A percentile compares a stretch with the other conserved stretches of the same genome.
Evolutionary conservation across 495 filamentous ascomycete genomes (phyloP).

Genomic region (Talaromyces ruber): DNA sequence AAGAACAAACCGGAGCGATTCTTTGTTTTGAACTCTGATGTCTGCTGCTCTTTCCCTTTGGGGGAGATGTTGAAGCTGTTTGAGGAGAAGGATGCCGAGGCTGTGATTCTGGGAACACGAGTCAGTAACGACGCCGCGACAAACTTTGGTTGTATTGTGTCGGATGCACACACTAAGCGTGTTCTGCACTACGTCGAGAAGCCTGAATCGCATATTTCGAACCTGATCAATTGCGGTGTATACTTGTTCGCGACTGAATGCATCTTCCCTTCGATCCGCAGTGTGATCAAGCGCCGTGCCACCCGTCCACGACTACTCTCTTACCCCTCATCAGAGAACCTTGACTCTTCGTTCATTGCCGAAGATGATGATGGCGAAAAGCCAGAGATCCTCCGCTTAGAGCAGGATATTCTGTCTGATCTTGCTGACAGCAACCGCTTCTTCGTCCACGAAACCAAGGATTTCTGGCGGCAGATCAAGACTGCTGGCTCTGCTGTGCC

Average conservation of each 20-base stretch:
- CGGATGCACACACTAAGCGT: conserved; percentile 86
- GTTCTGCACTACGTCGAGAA: conserved; percentile 99
- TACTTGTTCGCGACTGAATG: conserved; percentile 94
- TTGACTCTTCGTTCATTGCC: conserved; percentile 69
- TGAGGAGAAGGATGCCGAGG: conserved; percentile 93
- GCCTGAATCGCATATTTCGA: conserved; percentile 95
- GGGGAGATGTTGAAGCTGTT: conserved; percentile 91
- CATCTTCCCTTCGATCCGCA: conserved; percentile 94
- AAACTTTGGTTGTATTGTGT: conserved; percentile 98
- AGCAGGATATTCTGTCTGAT: conserved; percentile 96
- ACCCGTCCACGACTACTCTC: conserved; percentile 85
- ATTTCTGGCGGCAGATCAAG: conserved; percentile 99
- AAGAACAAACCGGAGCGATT: conserved; percentile 91
- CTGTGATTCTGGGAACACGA: conserved; percentile 89
- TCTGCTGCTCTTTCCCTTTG: conserved; percentile 98
- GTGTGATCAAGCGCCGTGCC: conserved; percentile 90
- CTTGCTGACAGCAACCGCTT: conserved; percentile 97
- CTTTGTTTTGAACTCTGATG: conserved; percentile 97
- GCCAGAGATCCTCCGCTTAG: conserved; percentile 86
- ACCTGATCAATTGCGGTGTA: conserved; percentile 98
- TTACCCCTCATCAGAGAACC: conserved; percentile 91
- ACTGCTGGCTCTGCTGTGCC: conserved; percentile 96
- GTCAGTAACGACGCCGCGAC: conserved; percentile 86
- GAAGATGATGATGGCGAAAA: conserved; percentile 68
- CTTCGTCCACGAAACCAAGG: conserved; percentile 97